Percentiles rank a stretch among this genome's conserved stretches.
Evolutionary conservation across 345 rosid species (phyloP).

Genomic region (Murraya koenigii): DNA sequence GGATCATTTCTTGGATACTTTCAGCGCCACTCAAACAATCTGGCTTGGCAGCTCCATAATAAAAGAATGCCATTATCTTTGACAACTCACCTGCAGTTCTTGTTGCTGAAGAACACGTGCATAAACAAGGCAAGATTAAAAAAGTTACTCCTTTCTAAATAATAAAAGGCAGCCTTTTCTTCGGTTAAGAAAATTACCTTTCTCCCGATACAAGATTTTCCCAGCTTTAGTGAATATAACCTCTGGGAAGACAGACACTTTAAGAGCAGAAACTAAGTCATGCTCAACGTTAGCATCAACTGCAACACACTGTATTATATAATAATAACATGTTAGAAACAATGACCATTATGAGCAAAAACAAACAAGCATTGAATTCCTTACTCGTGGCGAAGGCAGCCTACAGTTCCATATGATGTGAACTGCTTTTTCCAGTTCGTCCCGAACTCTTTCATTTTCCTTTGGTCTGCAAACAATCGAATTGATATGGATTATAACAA

Average conservation of each 20-base stretch:
- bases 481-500: neutral
- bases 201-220: constrained; percentile 78
- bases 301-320: constrained; percentile 66
- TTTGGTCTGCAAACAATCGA: constrained; percentile 52
- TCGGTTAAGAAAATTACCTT: constrained; percentile 40
- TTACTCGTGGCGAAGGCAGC: constrained; percentile 88
- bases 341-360: neutral
- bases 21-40: constrained; percentile 38
- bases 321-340: constrained; percentile 9
- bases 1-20: constrained; percentile 54
- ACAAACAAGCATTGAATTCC: constrained; percentile 1
- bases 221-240: constrained; percentile 84
- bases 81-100: constrained; percentile 74
- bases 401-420: constrained; percentile 89
- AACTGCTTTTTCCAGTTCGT: constrained; percentile 79
- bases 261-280: constrained; percentile 65
- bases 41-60: constrained; percentile 88
- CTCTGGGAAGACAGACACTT: constrained; percentile 69
- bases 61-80: constrained; percentile 86
- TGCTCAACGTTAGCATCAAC: constrained; percentile 75
- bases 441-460: constrained; percentile 58
- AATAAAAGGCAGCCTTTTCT: neutral
- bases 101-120: constrained; percentile 38
- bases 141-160: neutral
- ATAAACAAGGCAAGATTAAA: constrained; percentile 7